Evolutionary conservation across 306 rosid species (phyloP), one percentile per base, ranked within the genome.

Genomic region (Castanospermum australe): DNA sequence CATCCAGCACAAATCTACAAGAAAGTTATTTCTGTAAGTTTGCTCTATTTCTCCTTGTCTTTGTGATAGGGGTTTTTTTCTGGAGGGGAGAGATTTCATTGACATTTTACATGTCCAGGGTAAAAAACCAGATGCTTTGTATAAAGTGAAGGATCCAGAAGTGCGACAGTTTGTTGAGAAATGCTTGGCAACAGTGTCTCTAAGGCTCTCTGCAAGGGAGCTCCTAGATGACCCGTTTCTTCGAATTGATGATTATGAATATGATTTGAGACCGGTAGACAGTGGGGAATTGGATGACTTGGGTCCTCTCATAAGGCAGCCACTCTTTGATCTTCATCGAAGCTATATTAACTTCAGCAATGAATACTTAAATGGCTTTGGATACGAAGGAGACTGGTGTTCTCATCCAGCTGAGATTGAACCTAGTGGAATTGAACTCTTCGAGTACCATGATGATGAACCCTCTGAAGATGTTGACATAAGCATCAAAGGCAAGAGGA

Each of bases 1-100:
- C 98, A 92, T 86, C 94, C 99, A 20, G 99, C 94, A 45, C 98
- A 95, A 83, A 95, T 95, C 71, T 95, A 95, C 91, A 92, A 92
- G 92, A 92, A 92, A 92, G 99, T 95, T 81, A 73, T 84, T 78
- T 91, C 97, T 63, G 99, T 95, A 91, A 89, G 99, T 79, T 71
- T 54, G 17, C 76, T 71, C 62, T 73, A 77, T 52, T 81, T 78
- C 55, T 63, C 48, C 59, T 11, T 45, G 45, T 15, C 28, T 36
- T 20, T 3, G 14, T 73, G 48, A 57, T 44, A 22, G 64, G 25
- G 32, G 21, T 13, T 35, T 84, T 73, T 30, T 66, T 86, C 81
- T 35, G 36, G 56, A 55, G 52, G 44, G 66, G 55, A 42, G 54
- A 77, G 75, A 81, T 79, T 79, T 75, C 75, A 68, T 70, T 84